phyloP scores from a whole-genome alignment of 2,329 filamentous ascomycete genomes.

The Coleophoma eucalyptorum region DNA sequence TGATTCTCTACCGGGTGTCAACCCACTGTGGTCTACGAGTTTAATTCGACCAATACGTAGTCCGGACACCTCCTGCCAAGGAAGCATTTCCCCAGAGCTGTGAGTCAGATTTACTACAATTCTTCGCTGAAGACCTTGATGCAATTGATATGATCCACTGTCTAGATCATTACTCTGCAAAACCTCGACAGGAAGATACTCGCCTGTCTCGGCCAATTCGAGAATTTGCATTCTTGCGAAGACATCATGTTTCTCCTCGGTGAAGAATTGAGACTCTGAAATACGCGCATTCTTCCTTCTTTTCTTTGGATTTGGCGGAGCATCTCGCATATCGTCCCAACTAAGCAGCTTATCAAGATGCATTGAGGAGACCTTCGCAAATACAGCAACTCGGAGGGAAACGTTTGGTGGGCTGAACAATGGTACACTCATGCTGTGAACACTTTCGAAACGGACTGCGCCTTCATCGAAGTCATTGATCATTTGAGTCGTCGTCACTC shows the following conservation, averaged over 20 bases:
- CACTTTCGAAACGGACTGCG: conserved; percentile 90
- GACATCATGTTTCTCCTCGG: conserved; percentile 89
- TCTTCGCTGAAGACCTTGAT: conserved; percentile 88
- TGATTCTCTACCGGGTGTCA: conserved; percentile 73
- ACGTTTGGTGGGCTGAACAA: conserved; percentile 72
- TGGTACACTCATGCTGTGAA: conserved; percentile 95
- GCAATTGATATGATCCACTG: conserved; percentile 87
- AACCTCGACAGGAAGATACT: conserved; percentile 90
- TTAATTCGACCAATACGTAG: conserved; percentile 78
- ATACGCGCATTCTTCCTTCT: conserved; percentile 60
- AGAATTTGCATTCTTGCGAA: conserved; percentile 85
- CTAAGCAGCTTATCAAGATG: conserved; percentile 95
- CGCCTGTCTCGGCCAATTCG: conserved; percentile 86
- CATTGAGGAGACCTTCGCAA: conserved; percentile 86
- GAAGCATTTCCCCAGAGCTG: conserved; percentile 80
- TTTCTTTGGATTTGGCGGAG: conserved; percentile 53
- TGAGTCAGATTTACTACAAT: conserved; percentile 87
- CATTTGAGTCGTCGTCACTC: conserved; percentile 93
- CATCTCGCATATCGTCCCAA: conserved; percentile 97
- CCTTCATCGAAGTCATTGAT: conserved; percentile 92
- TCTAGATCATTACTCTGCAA: conserved; percentile 82
- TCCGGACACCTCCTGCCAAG: conserved; percentile 79
- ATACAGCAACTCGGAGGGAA: conserved; percentile 81
- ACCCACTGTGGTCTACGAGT: conserved; percentile 80
- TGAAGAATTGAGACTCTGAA: conserved; percentile 88